A percentile compares a stretch with the other conserved stretches of the same genome.
Evolutionary conservation across 1,139 yeast genomes (phyloP).

Genomic region (Saccharomyces hybrid): DNA sequence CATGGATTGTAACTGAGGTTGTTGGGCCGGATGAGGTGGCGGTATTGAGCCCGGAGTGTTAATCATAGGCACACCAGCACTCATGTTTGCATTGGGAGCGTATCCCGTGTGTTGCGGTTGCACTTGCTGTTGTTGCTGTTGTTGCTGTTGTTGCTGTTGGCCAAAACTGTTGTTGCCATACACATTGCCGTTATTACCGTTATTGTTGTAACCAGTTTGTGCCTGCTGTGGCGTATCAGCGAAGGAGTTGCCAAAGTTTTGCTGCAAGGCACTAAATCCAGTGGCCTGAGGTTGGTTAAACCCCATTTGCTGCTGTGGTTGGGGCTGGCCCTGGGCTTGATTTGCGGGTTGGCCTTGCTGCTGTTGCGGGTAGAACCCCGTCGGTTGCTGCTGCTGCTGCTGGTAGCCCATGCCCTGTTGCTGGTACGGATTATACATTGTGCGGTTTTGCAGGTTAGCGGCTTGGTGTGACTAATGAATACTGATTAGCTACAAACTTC

Average conservation of each 20-base stretch:
- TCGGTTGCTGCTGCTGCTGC: background rate
- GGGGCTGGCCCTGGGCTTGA: background rate
- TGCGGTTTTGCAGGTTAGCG: background rate
- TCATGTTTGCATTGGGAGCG: background rate
- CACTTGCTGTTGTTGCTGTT: background rate
- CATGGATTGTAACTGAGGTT: constrained; percentile 8
- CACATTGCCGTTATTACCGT: background rate
- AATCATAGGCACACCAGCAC: background rate
- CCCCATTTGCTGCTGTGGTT: constrained; percentile 1
- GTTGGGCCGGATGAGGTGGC: constrained; percentile 8
- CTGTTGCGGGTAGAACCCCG: background rate
- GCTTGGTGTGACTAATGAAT: background rate
- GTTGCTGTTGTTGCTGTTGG: background rate
- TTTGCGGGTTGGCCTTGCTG: background rate
- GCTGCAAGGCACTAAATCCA: background rate
- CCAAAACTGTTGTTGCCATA: background rate
- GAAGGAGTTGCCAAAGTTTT: background rate
- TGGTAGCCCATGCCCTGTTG: background rate
- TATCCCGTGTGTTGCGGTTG: background rate
- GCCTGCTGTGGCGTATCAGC: background rate
- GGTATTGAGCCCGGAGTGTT: background rate
- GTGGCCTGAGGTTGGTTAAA: background rate
- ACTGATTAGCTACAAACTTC: background rate
- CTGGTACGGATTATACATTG: constrained; percentile 1
- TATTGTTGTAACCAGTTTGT: background rate